phyloP scores from a whole-genome alignment of 345 rosid species.

The Sapria himalayana region DNA sequence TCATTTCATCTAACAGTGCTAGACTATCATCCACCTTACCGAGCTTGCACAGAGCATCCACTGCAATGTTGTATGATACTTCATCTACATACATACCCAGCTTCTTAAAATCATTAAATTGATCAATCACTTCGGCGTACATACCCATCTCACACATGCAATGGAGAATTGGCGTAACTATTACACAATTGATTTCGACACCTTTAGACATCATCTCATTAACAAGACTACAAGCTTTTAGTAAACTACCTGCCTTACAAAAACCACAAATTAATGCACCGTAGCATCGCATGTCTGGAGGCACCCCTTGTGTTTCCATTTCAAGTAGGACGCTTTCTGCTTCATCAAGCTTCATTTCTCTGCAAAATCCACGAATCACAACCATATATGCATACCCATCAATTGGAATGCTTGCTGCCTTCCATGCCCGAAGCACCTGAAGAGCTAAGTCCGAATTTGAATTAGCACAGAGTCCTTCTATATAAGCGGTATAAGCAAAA shows the following conservation, averaged over 20 bases:
- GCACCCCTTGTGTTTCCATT: slow-evolving; percentile 29
- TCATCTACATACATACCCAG: slow-evolving; percentile 29
- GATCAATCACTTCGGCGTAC: slow-evolving; percentile 14
- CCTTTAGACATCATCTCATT: slow-evolving; percentile 28
- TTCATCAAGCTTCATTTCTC: slow-evolving; percentile 31
- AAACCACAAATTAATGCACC: slow-evolving; percentile 23
- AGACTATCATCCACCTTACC: slow-evolving; percentile 38
- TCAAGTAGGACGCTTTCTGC: slow-evolving; percentile 26
- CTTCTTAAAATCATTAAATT: slow-evolving; percentile 18
- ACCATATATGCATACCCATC: slow-evolving; percentile 19
- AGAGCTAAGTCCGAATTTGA: slow-evolving; percentile 21
- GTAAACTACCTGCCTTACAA: slow-evolving; percentile 23
- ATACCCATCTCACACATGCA: slow-evolving; percentile 25
- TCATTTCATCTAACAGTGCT: slow-evolving; percentile 38
- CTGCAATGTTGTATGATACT: slow-evolving; percentile 29
- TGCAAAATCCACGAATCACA: slow-evolving; percentile 38
- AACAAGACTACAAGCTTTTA: slow-evolving; percentile 24
- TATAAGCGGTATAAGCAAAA: slow-evolving; percentile 30
- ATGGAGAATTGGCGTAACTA: slow-evolving; percentile 36
- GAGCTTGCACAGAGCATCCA: slow-evolving; percentile 39
- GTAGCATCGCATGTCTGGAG: slow-evolving; percentile 23
- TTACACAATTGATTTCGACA: slow-evolving; percentile 31
- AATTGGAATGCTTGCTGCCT: slow-evolving; percentile 13
- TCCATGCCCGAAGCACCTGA: slow-evolving; percentile 13
- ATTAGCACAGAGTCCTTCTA: slow-evolving; percentile 46